phyloP scores from a whole-genome alignment of 208 protist genomes.

The Leishmania turanica region DNA sequence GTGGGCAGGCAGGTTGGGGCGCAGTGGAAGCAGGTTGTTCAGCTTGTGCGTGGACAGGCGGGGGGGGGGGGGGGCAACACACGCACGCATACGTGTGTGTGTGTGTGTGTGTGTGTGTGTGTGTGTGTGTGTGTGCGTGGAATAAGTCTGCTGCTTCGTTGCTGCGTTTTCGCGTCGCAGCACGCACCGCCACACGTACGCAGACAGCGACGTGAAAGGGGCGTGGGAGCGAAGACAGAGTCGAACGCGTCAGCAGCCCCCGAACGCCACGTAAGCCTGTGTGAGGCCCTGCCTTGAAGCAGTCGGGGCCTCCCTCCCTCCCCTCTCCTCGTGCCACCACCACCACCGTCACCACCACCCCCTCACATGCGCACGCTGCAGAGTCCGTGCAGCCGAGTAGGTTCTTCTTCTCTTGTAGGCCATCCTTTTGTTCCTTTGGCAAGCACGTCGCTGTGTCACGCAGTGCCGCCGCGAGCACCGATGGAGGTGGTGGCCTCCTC shows the following conservation, averaged over 20 bases:
- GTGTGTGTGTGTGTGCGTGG: too few relatives aligned
- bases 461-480: not conserved
- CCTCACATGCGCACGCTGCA: not conserved
- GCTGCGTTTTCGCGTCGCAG: not conserved
- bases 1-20: not conserved
- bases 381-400: not conserved
- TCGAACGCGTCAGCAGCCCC: not conserved
- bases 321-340: not conserved
- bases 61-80: not conserved
- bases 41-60: not conserved
- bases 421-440: not conserved
- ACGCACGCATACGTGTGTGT: not conserved
- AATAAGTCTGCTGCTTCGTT: not conserved
- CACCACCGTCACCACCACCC: not conserved
- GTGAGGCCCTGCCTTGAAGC: not conserved
- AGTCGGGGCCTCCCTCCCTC: not conserved
- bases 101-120: not conserved
- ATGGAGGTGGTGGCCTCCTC: not conserved
- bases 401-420: not conserved
- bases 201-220: not conserved
- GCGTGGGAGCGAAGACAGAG: not conserved
- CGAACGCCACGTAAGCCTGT: not conserved
- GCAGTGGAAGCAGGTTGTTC: not conserved
- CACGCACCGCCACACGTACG: not conserved
- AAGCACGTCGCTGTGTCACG: not conserved